Evolutionary conservation across 2,329 filamentous ascomycete genomes (phyloP).

Genomic region (Fusarium udum): DNA sequence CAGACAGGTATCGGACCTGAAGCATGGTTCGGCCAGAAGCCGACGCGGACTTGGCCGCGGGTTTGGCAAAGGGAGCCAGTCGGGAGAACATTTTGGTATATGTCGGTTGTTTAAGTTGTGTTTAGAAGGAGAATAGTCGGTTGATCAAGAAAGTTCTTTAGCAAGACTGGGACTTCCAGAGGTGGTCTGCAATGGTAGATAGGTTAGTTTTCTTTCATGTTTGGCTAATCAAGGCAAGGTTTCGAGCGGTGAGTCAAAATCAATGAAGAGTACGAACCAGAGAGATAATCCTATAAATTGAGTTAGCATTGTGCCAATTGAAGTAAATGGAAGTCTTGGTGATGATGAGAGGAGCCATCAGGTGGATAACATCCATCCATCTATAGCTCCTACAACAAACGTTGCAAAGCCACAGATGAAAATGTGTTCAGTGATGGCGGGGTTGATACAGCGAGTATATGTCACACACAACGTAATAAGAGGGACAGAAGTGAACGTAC

Average conservation of each 20-base stretch:
- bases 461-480: conserved; percentile 5
- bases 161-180: conserved; percentile 54
- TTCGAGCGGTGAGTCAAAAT: conserved; percentile 55
- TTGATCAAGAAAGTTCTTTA: conserved; percentile 36
- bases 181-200: conserved; percentile 48
- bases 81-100: conserved; percentile 65
- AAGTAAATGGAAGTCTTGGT: conserved; percentile 8
- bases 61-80: conserved; percentile 64
- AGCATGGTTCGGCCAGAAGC: conserved; percentile 52
- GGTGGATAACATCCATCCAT: not conserved
- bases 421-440: conserved; percentile 28
- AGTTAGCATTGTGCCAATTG: conserved; percentile 54
- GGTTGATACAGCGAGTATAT: conserved; percentile 15
- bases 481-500: conserved; percentile 56
- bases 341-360: conserved; percentile 6
- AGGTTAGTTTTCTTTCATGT: conserved; percentile 31
- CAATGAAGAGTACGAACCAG: conserved; percentile 63
- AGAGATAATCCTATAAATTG: conserved; percentile 74
- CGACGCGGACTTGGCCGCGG: conserved; percentile 57
- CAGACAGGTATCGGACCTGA: conserved; percentile 50
- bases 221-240: conserved; percentile 3
- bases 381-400: not conserved
- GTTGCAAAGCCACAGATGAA: conserved; percentile 19
- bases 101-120: conserved; percentile 14
- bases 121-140: conserved; percentile 14